These are phyloP conservation scores for Lasiosphaeria hispida DNA, from an alignment of 495 filamentous ascomycete species.

Conservation along the genomic window DNA sequence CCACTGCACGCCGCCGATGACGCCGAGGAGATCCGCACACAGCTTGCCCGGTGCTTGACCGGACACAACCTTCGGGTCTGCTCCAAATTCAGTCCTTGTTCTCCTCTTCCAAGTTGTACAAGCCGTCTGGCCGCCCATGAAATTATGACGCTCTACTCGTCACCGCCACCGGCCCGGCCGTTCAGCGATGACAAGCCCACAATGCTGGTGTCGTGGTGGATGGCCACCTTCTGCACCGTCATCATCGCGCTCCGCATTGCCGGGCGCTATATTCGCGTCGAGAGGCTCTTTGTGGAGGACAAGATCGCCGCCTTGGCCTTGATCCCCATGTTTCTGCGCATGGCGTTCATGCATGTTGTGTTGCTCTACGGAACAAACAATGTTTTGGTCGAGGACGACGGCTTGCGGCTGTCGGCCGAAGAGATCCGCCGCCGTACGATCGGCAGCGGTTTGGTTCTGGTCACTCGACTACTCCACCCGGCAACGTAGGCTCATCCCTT, in stretches of 20 bases:
- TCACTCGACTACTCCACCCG: constrained; percentile 62
- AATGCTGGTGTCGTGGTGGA: constrained; percentile 91
- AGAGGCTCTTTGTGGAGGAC: constrained; percentile 81
- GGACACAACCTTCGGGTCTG: too few relatives aligned
- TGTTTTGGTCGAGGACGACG: constrained; percentile 36
- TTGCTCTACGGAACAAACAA: constrained; percentile 91
- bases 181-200: constrained; percentile 65
- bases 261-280: constrained; percentile 77
- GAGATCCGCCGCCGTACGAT: constrained; percentile 50
- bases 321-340: constrained; percentile 74
- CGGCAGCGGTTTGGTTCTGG: constrained; percentile 63
- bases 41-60: too few relatives aligned
- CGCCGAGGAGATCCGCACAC: too few relatives aligned
- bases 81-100: neutral
- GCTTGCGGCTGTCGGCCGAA: constrained; percentile 33
- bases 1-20: too few relatives aligned
- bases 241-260: constrained; percentile 74
- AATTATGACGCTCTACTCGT: constrained; percentile 52
- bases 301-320: constrained; percentile 76
- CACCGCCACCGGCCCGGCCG: constrained; percentile 56
- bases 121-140: neutral
- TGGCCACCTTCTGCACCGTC: constrained; percentile 70
- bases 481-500: constrained; percentile 55
- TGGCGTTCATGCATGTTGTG: constrained; percentile 80
- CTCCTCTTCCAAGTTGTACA: neutral